Evolutionary conservation across 306 rosid species (phyloP).

Genomic region (Rosa multiflora): DNA sequence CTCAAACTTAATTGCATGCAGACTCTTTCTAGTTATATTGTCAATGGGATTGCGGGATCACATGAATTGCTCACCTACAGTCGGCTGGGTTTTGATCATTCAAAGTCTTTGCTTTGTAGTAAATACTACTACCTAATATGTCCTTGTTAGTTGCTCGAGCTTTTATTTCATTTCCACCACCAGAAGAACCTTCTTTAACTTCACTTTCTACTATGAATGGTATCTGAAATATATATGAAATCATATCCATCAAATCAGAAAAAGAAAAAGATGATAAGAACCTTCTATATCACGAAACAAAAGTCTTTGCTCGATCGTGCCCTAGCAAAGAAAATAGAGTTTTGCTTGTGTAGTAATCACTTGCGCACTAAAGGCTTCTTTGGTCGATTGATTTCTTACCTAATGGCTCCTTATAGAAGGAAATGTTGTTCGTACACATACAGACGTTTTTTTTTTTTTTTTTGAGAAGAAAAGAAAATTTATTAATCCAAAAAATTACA

Average conservation of each 20-base stretch:
- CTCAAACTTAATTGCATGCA: neutral
- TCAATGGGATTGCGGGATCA: neutral
- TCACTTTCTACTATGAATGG: neutral
- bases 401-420: neutral
- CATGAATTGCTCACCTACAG: neutral
- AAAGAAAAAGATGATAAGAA: neutral
- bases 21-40: neutral
- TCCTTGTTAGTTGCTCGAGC: neutral
- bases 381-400: neutral
- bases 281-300: neutral
- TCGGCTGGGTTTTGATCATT: neutral
- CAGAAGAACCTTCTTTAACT: neutral
- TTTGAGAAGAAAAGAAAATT: no score
- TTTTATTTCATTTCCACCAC: neutral
- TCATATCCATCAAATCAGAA: neutral
- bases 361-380: neutral
- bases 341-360: neutral
- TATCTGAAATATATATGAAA: neutral
- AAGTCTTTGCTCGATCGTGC: neutral
- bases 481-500: no score
- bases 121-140: neutral
- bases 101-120: conserved; percentile 8
- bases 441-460: neutral
- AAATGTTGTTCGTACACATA: neutral
- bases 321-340: neutral